Percentiles rank a stretch among this genome's conserved stretches.
These are phyloP conservation scores for Penicillium lagena DNA, from an alignment of 495 filamentous ascomycete genomes.

Conservation along the genomic window DNA sequence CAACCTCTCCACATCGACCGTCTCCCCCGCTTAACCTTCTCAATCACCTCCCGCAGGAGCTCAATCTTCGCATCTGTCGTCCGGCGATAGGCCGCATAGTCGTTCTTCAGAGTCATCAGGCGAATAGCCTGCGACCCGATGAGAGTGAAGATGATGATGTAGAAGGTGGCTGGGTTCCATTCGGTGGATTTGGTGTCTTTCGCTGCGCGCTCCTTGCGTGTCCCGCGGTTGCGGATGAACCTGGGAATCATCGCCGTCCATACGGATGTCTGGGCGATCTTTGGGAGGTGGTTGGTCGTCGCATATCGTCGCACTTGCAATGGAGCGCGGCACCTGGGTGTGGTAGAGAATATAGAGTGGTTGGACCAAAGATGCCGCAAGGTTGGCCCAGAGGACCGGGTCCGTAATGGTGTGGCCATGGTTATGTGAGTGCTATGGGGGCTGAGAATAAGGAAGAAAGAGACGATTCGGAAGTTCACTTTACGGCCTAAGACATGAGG, in stretches of 20 bases:
- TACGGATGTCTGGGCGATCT: slow-evolving; percentile 57
- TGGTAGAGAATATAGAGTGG: not conserved
- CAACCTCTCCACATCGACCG: slow-evolving; percentile 80
- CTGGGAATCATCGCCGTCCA: slow-evolving; percentile 63
- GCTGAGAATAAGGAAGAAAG: too few species aligned
- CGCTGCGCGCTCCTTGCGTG: slow-evolving; percentile 16
- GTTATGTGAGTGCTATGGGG: not conserved
- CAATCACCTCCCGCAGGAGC: slow-evolving; percentile 74
- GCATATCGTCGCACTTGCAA: slow-evolving; percentile 17
- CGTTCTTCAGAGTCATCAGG: slow-evolving; percentile 73
- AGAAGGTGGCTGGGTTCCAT: slow-evolving; percentile 93
- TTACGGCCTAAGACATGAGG: slow-evolving; percentile 15
- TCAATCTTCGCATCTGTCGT: slow-evolving; percentile 73
- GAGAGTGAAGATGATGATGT: slow-evolving; percentile 82
- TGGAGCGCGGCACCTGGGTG: slow-evolving; percentile 1
- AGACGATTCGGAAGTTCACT: too few species aligned
- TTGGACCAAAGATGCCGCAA: not conserved
- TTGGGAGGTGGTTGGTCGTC: slow-evolving; percentile 40
- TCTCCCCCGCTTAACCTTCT: slow-evolving; percentile 72
- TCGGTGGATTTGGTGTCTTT: slow-evolving; percentile 50
- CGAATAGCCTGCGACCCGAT: slow-evolving; percentile 94
- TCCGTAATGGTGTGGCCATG: slow-evolving; percentile 10
- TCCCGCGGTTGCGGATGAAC: slow-evolving; percentile 33
- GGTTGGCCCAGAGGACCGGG: slow-evolving; percentile 6
- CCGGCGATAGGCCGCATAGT: slow-evolving; percentile 63